Evolutionary conservation across 345 rosid genomes (phyloP), one percentile per base, ranked within the genome.

Genomic region (Melaleuca alternifolia): DNA sequence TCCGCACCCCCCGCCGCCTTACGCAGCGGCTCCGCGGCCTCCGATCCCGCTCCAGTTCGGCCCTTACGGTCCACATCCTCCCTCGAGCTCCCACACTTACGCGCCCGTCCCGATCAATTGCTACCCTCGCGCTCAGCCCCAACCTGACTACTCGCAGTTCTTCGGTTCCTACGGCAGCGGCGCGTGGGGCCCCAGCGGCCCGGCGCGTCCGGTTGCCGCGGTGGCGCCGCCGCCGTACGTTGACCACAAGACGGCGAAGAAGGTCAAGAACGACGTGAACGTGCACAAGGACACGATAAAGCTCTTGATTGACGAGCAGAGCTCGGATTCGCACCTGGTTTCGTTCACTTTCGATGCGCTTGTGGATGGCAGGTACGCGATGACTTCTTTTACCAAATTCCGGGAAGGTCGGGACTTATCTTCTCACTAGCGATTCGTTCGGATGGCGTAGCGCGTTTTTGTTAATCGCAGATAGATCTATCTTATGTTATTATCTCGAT

Each of bases 261-360:
- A 86, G 90, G 61, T 93, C 87, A 90, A 89, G 90, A 91, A 90
- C 84, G 89, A 85, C 77, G 89, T 91, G 51, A 91, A 91, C 84
- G 90, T 93, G 87, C 91, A 86, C 37, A 91, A 91, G 89, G 89
- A 91, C 52, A 90, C 89, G 44, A 84, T 93, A 15, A 87, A 62
- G 85, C 83, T 93, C 71, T 84, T 53, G 41, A n/a, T 87, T 33
- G 93, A 93, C 75, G 91, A 89, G 83, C 85, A 82, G 54, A 89
- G 89, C 76, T 59, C 84, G 85, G 92, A 86, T 50, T 86, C 85
- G 50, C 75, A 86, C 85, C 83, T 93, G 90, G 90, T 91, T 51
- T 89, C 92, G 83, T 93, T 93, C 92, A 89, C 91, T 81, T 93
- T 91, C 57, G 92, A 93, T 91, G 93, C 94, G 79, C 84, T 87